These are phyloP conservation scores for Herpetomonas samuelpessoai DNA, from an alignment of 208 protist genomes.

Conservation along the genomic window DNA sequence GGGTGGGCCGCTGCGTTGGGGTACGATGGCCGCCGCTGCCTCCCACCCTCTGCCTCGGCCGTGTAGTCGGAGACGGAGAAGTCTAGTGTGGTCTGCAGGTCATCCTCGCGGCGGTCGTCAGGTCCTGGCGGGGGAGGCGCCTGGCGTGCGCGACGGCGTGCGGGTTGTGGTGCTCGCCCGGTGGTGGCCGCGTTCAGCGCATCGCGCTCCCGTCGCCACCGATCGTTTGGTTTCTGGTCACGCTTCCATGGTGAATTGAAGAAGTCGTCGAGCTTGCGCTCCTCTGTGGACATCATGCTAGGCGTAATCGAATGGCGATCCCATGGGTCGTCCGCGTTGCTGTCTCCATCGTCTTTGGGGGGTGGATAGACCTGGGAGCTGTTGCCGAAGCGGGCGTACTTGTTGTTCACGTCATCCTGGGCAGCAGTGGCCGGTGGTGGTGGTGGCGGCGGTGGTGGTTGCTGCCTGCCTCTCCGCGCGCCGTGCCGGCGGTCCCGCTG, in stretches of 20 bases:
- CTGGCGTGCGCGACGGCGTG: conserved; percentile 1
- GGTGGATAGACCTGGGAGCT: neutral
- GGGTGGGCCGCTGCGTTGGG: neutral
- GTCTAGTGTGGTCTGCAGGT: neutral
- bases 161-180: no score
- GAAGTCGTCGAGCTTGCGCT: neutral
- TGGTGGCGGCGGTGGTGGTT: neutral
- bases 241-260: neutral
- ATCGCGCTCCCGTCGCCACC: neutral
- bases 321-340: neutral
- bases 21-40: neutral
- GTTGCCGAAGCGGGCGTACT: neutral
- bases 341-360: neutral
- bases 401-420: neutral
- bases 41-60: neutral
- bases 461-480: neutral
- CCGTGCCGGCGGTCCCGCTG: no score
- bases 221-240: neutral
- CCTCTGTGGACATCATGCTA: neutral
- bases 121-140: neutral
- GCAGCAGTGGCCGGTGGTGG: no score
- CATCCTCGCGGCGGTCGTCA: neutral
- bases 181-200: neutral
- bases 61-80: neutral
- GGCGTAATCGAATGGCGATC: neutral